phyloP scores from a whole-genome alignment of 345 rosid genomes.

The Barbarea vulgaris region DNA sequence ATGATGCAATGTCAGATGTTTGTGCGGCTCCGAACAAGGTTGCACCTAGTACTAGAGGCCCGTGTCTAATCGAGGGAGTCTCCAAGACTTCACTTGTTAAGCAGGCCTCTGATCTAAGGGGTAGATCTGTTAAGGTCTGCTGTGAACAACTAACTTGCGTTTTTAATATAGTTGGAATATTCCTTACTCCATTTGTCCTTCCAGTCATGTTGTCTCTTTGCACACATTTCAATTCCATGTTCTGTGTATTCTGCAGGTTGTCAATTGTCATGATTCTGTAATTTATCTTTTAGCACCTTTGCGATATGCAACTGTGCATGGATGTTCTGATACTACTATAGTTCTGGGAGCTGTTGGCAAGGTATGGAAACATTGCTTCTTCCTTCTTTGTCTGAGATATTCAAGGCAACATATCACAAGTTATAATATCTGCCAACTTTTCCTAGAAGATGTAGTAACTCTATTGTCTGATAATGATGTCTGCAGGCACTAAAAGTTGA shows the following conservation, averaged over 20 bases:
- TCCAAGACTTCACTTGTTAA: slow-evolving; percentile 85
- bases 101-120: slow-evolving; percentile 87
- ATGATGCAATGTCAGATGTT: slow-evolving; percentile 94
- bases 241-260: slow-evolving; percentile 59
- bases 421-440: neutral
- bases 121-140: slow-evolving; percentile 89
- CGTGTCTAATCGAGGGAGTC: slow-evolving; percentile 85
- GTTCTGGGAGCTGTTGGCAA: slow-evolving; percentile 99
- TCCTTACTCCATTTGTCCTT: neutral
- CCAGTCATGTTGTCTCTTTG: slow-evolving; percentile 10
- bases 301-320: slow-evolving; percentile 88
- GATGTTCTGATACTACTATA: slow-evolving; percentile 96
- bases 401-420: neutral
- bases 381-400: neutral
- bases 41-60: slow-evolving; percentile 65
- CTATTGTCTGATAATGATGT: slow-evolving; percentile 20
- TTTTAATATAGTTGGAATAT: slow-evolving; percentile 2
- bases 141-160: neutral
- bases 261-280: slow-evolving; percentile 94
- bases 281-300: slow-evolving; percentile 92
- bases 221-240: slow-evolving; percentile 3
- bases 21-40: slow-evolving; percentile 70
- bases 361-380: slow-evolving; percentile 50
- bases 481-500: slow-evolving; percentile 91
- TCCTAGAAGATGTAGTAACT: slow-evolving; percentile 1